Conservation (phyloP, 257 asterid species). For the Parsonsia alboflavescens region DNA sequence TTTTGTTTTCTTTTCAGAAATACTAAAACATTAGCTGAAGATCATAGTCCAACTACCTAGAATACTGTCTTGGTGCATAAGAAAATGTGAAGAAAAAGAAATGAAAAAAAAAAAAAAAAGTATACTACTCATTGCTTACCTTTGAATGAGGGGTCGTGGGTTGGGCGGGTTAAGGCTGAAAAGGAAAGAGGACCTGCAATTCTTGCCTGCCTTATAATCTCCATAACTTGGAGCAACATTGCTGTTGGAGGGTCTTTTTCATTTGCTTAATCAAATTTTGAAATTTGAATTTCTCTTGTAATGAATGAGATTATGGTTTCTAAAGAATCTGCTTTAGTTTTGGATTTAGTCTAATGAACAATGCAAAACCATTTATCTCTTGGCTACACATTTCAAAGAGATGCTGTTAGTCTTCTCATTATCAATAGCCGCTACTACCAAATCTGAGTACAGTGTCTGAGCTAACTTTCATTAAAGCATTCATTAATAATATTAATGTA, state of each 20-base stretch:
- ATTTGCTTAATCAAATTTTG: constrained; percentile 14
- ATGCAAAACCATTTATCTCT: neutral
- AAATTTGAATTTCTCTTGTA: constrained; percentile 13
- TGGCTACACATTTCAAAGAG: too few relatives aligned
- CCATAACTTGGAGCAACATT: constrained; percentile 15
- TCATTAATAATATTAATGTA: too few relatives aligned
- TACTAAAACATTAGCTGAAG: constrained; percentile 30
- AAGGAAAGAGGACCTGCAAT: constrained; percentile 56
- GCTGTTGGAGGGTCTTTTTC: constrained; percentile 56
- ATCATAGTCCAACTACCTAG: constrained; percentile 50
- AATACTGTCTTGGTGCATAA: constrained; percentile 66
- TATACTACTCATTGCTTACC: constrained; percentile 46
- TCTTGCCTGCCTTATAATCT: constrained; percentile 23
- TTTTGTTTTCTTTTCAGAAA: constrained; percentile 34
- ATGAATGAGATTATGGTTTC: constrained; percentile 9
- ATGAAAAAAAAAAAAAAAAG: constrained; percentile 7
- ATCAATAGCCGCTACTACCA: too few relatives aligned
- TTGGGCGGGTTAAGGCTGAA: constrained; percentile 31
- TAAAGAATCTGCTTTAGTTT: neutral
- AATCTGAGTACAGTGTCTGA: too few relatives aligned
- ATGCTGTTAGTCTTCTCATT: too few relatives aligned
- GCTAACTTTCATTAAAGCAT: too few relatives aligned
- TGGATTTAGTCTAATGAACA: constrained; percentile 3
- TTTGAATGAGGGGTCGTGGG: constrained; percentile 29
- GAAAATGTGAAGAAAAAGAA: constrained; percentile 30